phyloP scores from a whole-genome alignment of 2,329 filamentous ascomycete species.

The Phyllosticta citriasiana region DNA sequence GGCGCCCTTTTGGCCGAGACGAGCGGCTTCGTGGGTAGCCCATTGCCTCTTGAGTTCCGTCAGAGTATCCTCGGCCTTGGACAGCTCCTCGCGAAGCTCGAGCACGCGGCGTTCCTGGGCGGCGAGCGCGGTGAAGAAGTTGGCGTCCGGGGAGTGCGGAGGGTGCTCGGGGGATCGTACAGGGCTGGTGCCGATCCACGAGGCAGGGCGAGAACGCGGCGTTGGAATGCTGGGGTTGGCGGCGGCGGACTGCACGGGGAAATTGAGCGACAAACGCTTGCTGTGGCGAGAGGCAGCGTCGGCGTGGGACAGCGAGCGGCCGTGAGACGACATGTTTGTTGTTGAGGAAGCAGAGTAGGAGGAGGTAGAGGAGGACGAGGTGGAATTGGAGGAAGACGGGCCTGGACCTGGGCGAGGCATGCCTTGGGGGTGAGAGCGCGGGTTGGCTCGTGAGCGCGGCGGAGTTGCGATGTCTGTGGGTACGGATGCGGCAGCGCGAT shows the following conservation, averaged over 20 bases:
- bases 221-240: conserved; percentile 22
- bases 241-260: conserved; percentile 32
- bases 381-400: conserved; percentile 9
- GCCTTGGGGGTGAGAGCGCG: not conserved
- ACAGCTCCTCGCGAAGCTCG: conserved; percentile 84
- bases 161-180: conserved; percentile 19
- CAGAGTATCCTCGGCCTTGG: conserved; percentile 69
- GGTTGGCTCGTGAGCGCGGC: conserved; percentile 6
- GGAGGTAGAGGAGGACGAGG: not conserved
- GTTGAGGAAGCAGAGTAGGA: conserved; percentile 13
- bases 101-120: conserved; percentile 84
- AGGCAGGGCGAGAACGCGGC: conserved; percentile 26
- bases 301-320: conserved; percentile 24
- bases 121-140: conserved; percentile 79
- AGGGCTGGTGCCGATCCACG: conserved; percentile 27
- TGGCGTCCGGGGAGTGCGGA: conserved; percentile 21
- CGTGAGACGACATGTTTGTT: conserved; percentile 17
- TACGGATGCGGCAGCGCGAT: conserved; percentile 1
- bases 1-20: conserved; percentile 49
- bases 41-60: conserved; percentile 72
- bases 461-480: not conserved
- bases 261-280: conserved; percentile 40
- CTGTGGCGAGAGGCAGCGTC: conserved; percentile 23
- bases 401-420: conserved; percentile 3
- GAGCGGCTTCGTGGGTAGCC: conserved; percentile 64